Conservation (phyloP, 148 eudicot genomes). For the Camellia sinensis region DNA sequence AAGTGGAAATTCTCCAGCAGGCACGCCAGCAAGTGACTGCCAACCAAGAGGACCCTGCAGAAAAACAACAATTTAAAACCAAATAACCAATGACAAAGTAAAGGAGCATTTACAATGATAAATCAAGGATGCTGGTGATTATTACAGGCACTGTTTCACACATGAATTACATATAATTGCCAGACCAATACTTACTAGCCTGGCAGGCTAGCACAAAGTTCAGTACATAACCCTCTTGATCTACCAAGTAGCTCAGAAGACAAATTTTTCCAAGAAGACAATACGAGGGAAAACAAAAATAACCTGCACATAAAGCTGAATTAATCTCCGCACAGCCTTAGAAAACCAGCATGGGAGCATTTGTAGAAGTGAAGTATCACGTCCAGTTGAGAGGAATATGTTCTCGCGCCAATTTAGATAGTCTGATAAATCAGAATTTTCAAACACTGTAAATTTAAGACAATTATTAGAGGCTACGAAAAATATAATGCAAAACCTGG, state of each 20-base stretch:
- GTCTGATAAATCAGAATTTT: slow-evolving; percentile 64
- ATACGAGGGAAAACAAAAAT: slow-evolving; percentile 17
- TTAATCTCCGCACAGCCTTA: slow-evolving; percentile 69
- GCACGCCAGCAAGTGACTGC: slow-evolving; percentile 66
- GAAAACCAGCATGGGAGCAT: slow-evolving; percentile 98
- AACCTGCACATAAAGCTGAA: slow-evolving; percentile 97
- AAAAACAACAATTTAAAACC: slow-evolving; percentile 1
- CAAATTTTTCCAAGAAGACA: too few species aligned
- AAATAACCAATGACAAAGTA: slow-evolving; percentile 3
- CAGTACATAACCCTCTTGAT: not conserved
- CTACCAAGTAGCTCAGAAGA: slow-evolving; percentile 6
- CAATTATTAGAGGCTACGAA: slow-evolving; percentile 12
- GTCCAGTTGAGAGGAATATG: slow-evolving; percentile 78
- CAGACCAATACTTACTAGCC: not conserved
- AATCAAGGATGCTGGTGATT: not conserved
- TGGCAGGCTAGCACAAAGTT: slow-evolving; percentile 9
- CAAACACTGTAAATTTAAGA: slow-evolving; percentile 29
- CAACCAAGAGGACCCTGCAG: slow-evolving; percentile 94
- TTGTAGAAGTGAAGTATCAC: slow-evolving; percentile 84
- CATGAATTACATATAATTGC: slow-evolving; percentile 6
- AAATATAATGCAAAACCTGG: not conserved
- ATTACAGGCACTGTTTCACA: not conserved
- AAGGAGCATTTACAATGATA: not conserved
- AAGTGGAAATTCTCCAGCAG: slow-evolving; percentile 56
- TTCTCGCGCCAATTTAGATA: slow-evolving; percentile 87